Base-by-base conservation (phyloP, 2,329 filamentous ascomycete species). In the Xylaria sp. region DNA sequence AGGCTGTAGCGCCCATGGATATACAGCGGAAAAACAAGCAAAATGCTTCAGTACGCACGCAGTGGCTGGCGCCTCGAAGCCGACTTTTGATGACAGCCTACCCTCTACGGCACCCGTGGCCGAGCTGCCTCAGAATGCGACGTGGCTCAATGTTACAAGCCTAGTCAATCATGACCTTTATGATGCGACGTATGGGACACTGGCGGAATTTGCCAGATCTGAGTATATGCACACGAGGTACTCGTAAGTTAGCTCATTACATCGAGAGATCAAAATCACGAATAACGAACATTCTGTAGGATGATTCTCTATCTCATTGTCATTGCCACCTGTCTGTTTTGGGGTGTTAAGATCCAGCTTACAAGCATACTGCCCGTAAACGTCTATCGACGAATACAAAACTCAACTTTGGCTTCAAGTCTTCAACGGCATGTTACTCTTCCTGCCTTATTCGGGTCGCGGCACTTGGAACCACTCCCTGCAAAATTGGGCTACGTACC, bases 161-260 rank as follows among this genome's bases (percentile, higher is more conserved):
- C 67, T 80, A 44, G 78, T 81, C 15, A 74, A 75, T 52, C 64
- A 66, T 13, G 63, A 76, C 3, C 65, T 72, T 3, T 81, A 78
- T 23, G 57, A 75, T 44, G 69, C 73, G n/a, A 76, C 76, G 41
- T 69, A 73, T 28, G 74, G 76, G 3, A 78, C 72, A 1, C 59
- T 78, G 18, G 59, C 71, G 31, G 73, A 76, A 25, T 80, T 81
- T 63, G 75, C 72, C 34, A 66, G 65, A 15, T 73, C 76, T 20
- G 79, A 80, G 62, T 69, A 71, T 20, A 66, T 71, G 12, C 77
- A 81, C 69, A 74, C 73, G 18, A 75, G 61, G 56, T 80, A 77
- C 41, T 75, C 76, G 79, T 80, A 74, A 67, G 74, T 74, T 37
- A 8, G 5, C 28, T 44, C 37, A 20, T 6, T 51, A 5, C 34